Base-by-base conservation (phyloP, 331 rosid genomes). In the Telfairia occidentalis region DNA sequence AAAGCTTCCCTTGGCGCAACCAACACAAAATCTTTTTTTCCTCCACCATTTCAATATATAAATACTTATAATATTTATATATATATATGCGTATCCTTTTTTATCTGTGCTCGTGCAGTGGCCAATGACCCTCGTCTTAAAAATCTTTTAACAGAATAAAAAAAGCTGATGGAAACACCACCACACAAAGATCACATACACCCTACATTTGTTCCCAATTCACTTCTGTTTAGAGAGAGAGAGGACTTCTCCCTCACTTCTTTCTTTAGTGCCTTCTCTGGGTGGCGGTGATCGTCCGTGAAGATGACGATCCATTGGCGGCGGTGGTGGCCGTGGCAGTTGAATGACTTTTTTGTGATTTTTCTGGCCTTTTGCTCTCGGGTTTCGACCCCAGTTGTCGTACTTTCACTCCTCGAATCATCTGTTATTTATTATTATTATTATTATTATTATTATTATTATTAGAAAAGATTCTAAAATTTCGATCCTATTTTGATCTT, bases 361-460 rank as follows among this genome's bases (percentile, higher is more conserved):
- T 92, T 77, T 86, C 93, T 2, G 83, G 78, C 82, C 81, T 85
- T 71, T 86, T 95, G 72, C 65, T 83, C 81, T 91, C 98, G 52
- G 91, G 55, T 74, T 90, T 94, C 30, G 76, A 53, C 53, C 96
- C 96, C 18, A 63, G 87, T 82, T 89, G 92, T 82, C 97, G 81
- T 63, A 92, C 99, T 73, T 91, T 92, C 78, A 95, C 99, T 85
- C 99, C 99, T 87, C 97, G 87, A 65, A 95, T 95, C 99, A 95
- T 84, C 98, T 94, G 55, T 55, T 45, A n/a, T n/a, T n/a, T n/a
- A n/a, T n/a, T n/a, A n/a, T n/a, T n/a, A n/a, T n/a, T n/a, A n/a
- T n/a, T n/a, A n/a, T n/a, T n/a, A n/a, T n/a, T n/a, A n/a, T n/a
- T n/a, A n/a, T n/a, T n/a, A n/a, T n/a, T n/a, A n/a, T n/a, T n/a